These are phyloP conservation scores for Trypanosomatidae sp. DNA, from an alignment of 208 protist genomes.

Conservation along the genomic window DNA sequence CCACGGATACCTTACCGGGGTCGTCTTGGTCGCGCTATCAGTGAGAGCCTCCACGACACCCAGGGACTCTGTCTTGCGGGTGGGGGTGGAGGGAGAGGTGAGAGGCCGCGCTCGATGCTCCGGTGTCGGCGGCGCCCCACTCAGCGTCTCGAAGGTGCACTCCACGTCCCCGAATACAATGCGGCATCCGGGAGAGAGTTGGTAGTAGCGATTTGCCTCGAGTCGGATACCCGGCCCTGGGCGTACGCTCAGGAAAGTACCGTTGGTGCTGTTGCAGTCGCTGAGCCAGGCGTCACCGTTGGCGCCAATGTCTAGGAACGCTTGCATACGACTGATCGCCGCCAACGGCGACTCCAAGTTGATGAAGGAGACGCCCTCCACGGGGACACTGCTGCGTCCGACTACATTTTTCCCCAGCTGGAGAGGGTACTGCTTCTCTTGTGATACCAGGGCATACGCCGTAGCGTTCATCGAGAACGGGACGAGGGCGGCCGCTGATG, in stretches of 20 bases:
- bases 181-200: conserved; percentile 59
- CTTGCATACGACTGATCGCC: conserved; percentile 82
- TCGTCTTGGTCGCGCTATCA: background rate
- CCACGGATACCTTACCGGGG: background rate
- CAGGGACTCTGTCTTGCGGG: conserved; percentile 17
- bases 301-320: conserved; percentile 63
- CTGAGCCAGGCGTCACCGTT: conserved; percentile 87
- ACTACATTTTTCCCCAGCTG: conserved; percentile 72
- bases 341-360: conserved; percentile 57
- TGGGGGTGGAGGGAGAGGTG: background rate
- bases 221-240: conserved; percentile 54
- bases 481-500: background rate
- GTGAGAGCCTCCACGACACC: background rate
- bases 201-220: conserved; percentile 74
- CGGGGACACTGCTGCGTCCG: conserved; percentile 46
- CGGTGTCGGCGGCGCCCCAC: background rate
- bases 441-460: conserved; percentile 21
- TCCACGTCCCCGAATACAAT: conserved; percentile 84
- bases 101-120: background rate
- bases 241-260: conserved; percentile 64
- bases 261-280: conserved; percentile 89
- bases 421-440: conserved; percentile 35
- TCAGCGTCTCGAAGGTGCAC: conserved; percentile 29
- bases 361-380: conserved; percentile 67
- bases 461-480: conserved; percentile 6